These are phyloP conservation scores for Mycena pura DNA, from an alignment of 768 basidiomycete genomes.

Conservation along the genomic window DNA sequence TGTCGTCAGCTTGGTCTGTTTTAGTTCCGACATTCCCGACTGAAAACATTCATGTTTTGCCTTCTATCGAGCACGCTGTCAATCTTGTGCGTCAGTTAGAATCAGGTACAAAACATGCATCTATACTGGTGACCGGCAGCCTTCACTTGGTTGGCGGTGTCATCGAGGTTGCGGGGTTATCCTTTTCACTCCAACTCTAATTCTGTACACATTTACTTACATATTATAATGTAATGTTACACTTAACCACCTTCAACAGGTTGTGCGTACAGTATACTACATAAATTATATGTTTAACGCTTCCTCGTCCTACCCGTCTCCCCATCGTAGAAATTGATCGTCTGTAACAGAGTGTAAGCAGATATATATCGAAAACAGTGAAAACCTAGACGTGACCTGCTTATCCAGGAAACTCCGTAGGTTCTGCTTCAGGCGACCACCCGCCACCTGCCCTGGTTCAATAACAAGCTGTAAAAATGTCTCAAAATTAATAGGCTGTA, in stretches of 20 bases:
- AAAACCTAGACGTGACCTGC: conserved; percentile 42
- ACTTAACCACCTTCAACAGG: conserved; percentile 43
- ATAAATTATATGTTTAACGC: conserved; percentile 18
- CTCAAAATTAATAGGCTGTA: conserved; percentile 65
- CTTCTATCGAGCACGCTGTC: conserved; percentile 92
- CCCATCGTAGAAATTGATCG: conserved; percentile 59
- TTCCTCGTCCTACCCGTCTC: conserved; percentile 37
- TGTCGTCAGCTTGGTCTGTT: conserved; percentile 75
- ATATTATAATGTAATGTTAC: conserved; percentile 28
- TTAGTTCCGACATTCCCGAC: conserved; percentile 67
- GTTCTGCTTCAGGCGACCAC: conserved; percentile 43
- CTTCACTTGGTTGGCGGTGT: conserved; percentile 93
- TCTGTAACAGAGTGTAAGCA: conserved; percentile 41
- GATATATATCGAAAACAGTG: background rate
- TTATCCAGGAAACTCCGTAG: conserved; percentile 62
- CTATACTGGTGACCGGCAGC: conserved; percentile 91
- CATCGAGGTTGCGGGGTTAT: conserved; percentile 87
- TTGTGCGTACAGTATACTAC: conserved; percentile 19
- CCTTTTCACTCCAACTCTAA: conserved; percentile 58
- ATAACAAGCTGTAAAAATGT: conserved; percentile 53
- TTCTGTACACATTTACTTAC: background rate
- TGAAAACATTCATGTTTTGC: conserved; percentile 75
- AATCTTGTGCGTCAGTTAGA: conserved; percentile 59
- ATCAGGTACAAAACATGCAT: conserved; percentile 35
- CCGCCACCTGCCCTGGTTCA: conserved; percentile 34